Evolutionary conservation across 2,329 filamentous ascomycete species (phyloP), one percentile per base, ranked within the genome.

Genomic region (Cryphonectria radicalis): DNA sequence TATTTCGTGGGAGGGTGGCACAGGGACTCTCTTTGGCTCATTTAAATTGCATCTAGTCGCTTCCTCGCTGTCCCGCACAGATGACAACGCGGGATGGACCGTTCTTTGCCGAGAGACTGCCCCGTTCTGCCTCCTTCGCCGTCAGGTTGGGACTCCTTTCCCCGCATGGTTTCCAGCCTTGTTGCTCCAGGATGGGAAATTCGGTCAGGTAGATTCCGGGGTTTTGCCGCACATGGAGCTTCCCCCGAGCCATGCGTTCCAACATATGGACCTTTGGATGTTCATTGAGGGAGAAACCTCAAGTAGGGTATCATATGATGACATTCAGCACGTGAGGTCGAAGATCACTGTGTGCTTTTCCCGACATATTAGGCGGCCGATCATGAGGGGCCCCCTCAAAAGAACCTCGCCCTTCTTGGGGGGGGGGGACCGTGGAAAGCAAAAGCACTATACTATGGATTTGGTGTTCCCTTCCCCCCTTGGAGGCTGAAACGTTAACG

Each of bases 151-250:
- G 37, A 32, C 22, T 4, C 8, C 3, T 22, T 68, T 55, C 67
- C 67, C 67, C 67, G 67, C 46, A 68, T 19, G 35, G 14, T 46
- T 42, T 42, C 19, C 65, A 67, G n/a, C 32, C 53, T 43, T 42
- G 65, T 17, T 28, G 65, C 25, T 28, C 65, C 50, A 28, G 13
- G 59, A 53, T 32, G 67, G 67, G 67, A 50, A 55, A 63, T 22
- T 66, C 67, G 67, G 67, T 63, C 25, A 63, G 59, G 28, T 68
- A 62, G 28, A 68, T 35, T 68, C 67, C 67, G 67, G 28, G 19
- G 25, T 4, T 57, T 57, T 53, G 46, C 43, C 42, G 28, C 32
- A 46, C 25, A 32, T 50, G 43, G 43, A 50, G 14, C 63, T 53
- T 17, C 8, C 42, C 28, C 63, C 43, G 28, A 50, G 1, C 32